Base-by-base conservation (phyloP, 805 yeast species). In the Metschnikowia noctiluminum region DNA sequence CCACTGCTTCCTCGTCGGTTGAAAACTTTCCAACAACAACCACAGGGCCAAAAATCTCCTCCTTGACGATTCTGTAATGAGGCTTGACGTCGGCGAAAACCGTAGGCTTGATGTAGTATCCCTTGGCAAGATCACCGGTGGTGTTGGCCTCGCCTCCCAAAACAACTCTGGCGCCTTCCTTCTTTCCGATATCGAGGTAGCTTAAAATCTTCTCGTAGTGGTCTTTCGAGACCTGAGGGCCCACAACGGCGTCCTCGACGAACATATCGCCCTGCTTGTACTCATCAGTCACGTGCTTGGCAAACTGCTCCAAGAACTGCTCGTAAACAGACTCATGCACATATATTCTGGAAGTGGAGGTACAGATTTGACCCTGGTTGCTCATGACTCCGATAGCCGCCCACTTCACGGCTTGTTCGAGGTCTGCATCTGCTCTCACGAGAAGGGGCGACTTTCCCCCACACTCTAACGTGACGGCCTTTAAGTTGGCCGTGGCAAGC, bases 11-110 rank as follows among this genome's bases (percentile, higher is more conserved):
- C 43, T 80, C 85, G 55, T 82, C 85, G 30, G 82, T 71, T 35
- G 70, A 62, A 69, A 89, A 89, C 65, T 79, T 80, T 49, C 84
- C 80, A 34, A 85, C 73, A 7, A 82, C 74, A 27, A 84, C 89
- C 32, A 89, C 96, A 13, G 96, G 96, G 15, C 96, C 96, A 65
- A 89, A 89, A 50, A 89, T 87, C 68, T 89, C 96, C 66, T 89
- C 96, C 55, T 76, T 76, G 49, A 84, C 85, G 43, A 89, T 79
- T 51, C 77, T 72, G 80, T 84, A 83, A 31, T 75, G 65, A 52
- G 84, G 83, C 46, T 73, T 76, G 42, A 86, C 89, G 59, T 86
- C 87, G 27, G 84, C 76, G 58, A 88, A 87, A 38, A 89, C 74
- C 4, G 95, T 87, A 49, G 96, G 96, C 58, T 80, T 77, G 56